Base-by-base conservation (phyloP, 805 yeast species). In the Deakozyma indianensis region DNA sequence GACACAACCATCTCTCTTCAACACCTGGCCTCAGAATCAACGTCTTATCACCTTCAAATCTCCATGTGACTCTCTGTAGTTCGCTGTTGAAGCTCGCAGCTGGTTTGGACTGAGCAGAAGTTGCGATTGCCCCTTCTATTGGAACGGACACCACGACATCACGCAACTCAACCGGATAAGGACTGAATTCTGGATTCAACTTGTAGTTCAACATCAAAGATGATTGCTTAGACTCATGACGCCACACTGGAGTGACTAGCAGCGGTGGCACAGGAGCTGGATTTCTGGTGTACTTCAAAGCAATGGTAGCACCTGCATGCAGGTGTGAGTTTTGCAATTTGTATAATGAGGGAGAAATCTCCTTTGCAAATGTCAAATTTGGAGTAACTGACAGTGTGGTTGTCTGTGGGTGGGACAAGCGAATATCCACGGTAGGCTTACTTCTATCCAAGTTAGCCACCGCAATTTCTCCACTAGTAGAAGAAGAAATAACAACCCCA, bases 31-130 rank as follows among this genome's bases (percentile, higher is more conserved):
- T 41, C 18, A 32, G 4, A 9, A 32, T 32, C 11, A 32, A n/a
- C 44, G 40, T 50, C 20, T 48, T 43, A 4, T 62, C 61, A 21
- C 50, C 47, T n/a, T 53, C 65, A 53, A 78, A 77, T 58, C 82
- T 75, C 96, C 96, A 88, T 0, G 92, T 80, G 47, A 92, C 80
- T 63, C 96, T 75, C 53, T 77, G 80, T 57, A 77, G 79, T 44
- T 87, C 96, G 56, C 77, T 81, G 63, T 81, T 85, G 69, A 87
- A 90, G 1, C 94, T 76, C 47, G 96, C 97, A 46, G 83, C 79
- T 3, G 98, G 98, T 59, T 83, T 85, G 2, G 95, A 82, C 50
- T 87, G 78, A 0, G 96, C 96, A 20, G 78, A 66, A 2, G 81
- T 72, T 16, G 75, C 71, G 16, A 43, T 35, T 9, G 83, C 80